Evolutionary conservation across 768 basidiomycete species (phyloP), one percentile per base, ranked within the genome.

Genomic region (Phylloporus rhodoxanthus): DNA sequence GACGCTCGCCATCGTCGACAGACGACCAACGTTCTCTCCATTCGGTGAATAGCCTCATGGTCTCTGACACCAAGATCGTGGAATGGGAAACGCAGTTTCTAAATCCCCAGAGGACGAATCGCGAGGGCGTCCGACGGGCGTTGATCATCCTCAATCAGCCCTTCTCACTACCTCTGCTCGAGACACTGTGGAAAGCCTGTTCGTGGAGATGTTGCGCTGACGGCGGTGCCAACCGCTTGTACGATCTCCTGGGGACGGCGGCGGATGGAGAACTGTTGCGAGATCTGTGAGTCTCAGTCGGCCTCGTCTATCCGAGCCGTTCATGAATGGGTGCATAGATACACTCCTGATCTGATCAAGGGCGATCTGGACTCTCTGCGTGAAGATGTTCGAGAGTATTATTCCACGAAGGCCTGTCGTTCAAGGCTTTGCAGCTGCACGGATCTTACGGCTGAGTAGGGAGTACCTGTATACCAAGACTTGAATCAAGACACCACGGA

Each of bases 331-430:
- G 11, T 15, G 23, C 37, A 8, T 49, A 90, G 88, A 15, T 91
- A 78, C 63, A 62, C 84, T 5, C 96, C 96, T 0, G 78, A 93
- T 63, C 66, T 95, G 19, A 86, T 99, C 61, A 94, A 90, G 66
- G 96, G 95, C 23, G 96, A 99, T 66, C 67, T 98, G 25, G 96
- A 98, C 65, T 97, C 93, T 8, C 62, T 96, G 36, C 75, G 89
- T 10, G 65, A 73, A 2, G 88, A 93, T 39, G 93, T 95, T 6
- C 72, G 72, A 38, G 62, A 63, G 23, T 91, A 79, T 62, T 98
- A 96, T 62, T 64, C 70, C 10, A 63, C 70, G 0, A 71, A 76
- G 55, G 91, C 87, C 55, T 34, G 76, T 58, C 30, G 13, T 33
- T 29, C 11, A 2, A 47, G 15, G 30, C 36, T 39, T 52, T 45